Evolutionary conservation across 805 yeast species (phyloP).

Genomic region (Lipomyces spencermartinsiae): DNA sequence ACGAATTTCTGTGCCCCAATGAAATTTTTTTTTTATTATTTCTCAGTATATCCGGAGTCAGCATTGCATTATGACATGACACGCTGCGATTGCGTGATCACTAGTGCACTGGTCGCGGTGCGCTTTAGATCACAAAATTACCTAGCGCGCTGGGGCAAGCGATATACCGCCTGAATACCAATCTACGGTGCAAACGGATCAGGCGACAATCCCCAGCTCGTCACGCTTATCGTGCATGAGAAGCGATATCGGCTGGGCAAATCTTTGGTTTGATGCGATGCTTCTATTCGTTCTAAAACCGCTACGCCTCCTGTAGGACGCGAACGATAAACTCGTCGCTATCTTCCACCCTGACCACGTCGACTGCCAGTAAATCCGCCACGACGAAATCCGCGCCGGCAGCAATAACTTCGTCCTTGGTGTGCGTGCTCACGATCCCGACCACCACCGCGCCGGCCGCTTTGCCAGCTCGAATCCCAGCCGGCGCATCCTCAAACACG

Average conservation of each 20-base stretch:
- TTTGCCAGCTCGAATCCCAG: slow-evolving; percentile 83
- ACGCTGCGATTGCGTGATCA: too few relatives aligned
- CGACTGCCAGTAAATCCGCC: slow-evolving; percentile 58
- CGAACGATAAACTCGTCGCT: slow-evolving; percentile 7
- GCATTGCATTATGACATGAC: too few relatives aligned
- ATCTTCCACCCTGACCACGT: not conserved
- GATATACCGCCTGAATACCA: too few relatives aligned
- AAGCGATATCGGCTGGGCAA: not conserved
- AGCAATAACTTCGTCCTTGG: slow-evolving; percentile 67
- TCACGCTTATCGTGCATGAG: too few relatives aligned
- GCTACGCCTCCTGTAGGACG: not conserved
- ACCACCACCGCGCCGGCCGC: slow-evolving; percentile 82
- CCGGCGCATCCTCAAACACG: slow-evolving; percentile 89
- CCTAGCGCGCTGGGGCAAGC: too few relatives aligned
- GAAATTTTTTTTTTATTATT: too few relatives aligned
- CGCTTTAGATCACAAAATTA: too few relatives aligned
- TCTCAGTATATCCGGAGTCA: too few relatives aligned
- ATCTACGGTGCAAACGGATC: too few relatives aligned
- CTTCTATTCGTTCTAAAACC: not conserved
- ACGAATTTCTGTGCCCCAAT: too few relatives aligned
- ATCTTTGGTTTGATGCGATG: not conserved
- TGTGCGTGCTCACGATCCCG: slow-evolving; percentile 83
- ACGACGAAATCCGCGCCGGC: slow-evolving; percentile 86
- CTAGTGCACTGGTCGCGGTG: too few relatives aligned
- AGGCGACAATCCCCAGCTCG: too few relatives aligned